A percentile compares a stretch with the other conserved stretches of the same genome.
phyloP scores from a whole-genome alignment of 164 flowering plant species.

The Litsea cubeba region DNA sequence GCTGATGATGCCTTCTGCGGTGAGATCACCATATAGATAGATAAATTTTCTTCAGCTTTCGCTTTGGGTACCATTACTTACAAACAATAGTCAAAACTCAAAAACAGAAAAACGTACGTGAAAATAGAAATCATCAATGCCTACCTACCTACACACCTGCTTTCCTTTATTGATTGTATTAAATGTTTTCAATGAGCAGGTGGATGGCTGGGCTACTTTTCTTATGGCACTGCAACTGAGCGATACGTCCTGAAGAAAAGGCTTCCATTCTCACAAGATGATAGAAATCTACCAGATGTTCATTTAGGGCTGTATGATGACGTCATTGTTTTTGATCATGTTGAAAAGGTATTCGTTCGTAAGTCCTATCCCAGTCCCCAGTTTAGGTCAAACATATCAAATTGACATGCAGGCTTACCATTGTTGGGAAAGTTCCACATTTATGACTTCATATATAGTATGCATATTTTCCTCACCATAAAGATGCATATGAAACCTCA shows the following conservation, averaged over 20 bases:
- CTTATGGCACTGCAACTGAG: constrained; percentile 66
- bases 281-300: constrained; percentile 84
- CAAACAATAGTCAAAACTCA: background rate
- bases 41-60: background rate
- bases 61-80: background rate
- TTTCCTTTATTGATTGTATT: background rate
- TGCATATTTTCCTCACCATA: too few relatives aligned
- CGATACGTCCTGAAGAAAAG: constrained; percentile 85
- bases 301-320: constrained; percentile 89
- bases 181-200: constrained; percentile 32
- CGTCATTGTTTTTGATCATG: constrained; percentile 90
- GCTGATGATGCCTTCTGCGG: constrained; percentile 67
- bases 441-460: too few relatives aligned
- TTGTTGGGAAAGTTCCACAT: too few relatives aligned
- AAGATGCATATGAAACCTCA: too few relatives aligned
- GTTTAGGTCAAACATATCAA: background rate
- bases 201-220: constrained; percentile 97
- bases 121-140: too few relatives aligned
- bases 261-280: constrained; percentile 84
- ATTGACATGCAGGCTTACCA: too few relatives aligned
- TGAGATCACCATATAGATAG: constrained; percentile 17
- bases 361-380: background rate
- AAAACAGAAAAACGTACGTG: background rate
- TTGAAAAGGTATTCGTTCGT: constrained; percentile 64
- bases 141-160: background rate